Evolutionary conservation across 1,284 basidiomycete genomes (phyloP).

Genomic region (Taiwanofungus camphoratus): DNA sequence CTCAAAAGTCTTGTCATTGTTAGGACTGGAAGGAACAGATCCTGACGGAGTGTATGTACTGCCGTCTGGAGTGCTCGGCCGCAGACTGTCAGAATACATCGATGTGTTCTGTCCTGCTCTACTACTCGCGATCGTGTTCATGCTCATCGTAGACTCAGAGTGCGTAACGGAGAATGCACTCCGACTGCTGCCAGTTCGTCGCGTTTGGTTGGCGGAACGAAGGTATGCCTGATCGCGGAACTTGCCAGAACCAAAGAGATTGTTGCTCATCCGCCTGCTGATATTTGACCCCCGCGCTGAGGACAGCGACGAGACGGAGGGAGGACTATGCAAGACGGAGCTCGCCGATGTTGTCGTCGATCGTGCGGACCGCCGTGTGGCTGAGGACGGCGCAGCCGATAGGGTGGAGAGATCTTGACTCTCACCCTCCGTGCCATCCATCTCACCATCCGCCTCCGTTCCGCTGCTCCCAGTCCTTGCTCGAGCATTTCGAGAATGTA

Average conservation of each 20-base stretch:
- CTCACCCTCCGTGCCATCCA: conserved; percentile 14
- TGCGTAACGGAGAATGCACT: conserved; percentile 45
- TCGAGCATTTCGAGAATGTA: conserved; percentile 35
- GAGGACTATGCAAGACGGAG: conserved; percentile 31
- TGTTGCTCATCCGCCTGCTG: conserved; percentile 73
- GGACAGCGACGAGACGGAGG: conserved; percentile 37
- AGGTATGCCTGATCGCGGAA: conserved; percentile 69
- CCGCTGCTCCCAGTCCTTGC: conserved; percentile 10
- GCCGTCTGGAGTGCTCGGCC: conserved; percentile 50
- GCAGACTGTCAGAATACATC: conserved; percentile 40
- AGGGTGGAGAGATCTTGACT: conserved; percentile 33
- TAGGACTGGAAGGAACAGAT: conserved; percentile 46
- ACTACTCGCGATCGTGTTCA: conserved; percentile 27
- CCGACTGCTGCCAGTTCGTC: conserved; percentile 40
- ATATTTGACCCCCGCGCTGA: conserved; percentile 30
- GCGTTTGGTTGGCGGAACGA: conserved; percentile 42
- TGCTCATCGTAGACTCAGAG: conserved; percentile 40
- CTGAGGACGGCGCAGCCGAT: conserved; percentile 12
- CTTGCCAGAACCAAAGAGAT: conserved; percentile 73
- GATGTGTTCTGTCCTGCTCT: conserved; percentile 33
- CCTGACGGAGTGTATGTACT: conserved; percentile 26
- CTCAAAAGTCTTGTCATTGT: conserved; percentile 29
- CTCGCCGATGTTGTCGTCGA: conserved; percentile 40
- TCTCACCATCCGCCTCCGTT: conserved; percentile 11
- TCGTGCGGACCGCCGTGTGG: conserved; percentile 35